A percentile compares a stretch with the other conserved stretches of the same genome.
Evolutionary conservation across 1,139 yeast species (phyloP).

Genomic region (Candida sanyaensis): DNA sequence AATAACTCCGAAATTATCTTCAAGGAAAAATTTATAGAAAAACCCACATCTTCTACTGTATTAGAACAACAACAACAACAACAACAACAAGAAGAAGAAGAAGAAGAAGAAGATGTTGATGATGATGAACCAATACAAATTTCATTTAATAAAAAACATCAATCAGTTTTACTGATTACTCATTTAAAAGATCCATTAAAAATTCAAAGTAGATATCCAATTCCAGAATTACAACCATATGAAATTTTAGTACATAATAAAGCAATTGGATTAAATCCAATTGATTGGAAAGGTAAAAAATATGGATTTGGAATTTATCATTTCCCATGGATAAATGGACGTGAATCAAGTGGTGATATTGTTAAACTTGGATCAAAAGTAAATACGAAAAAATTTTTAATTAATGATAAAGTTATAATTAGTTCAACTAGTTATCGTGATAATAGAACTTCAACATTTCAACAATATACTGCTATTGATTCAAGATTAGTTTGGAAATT

Average conservation of each 20-base stretch:
- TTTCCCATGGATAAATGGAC: conserved; percentile 53
- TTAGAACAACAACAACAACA: too few relatives aligned
- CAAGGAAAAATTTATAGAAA: conserved; percentile 1
- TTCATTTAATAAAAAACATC: conserved; percentile 11
- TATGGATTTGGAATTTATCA: conserved; percentile 48
- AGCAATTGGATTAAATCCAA: conserved; percentile 47
- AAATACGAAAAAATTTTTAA: conserved; percentile 16
- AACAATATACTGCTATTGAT: conserved; percentile 45
- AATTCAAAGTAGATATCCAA: conserved; percentile 15
- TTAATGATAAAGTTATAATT: conserved; percentile 39
- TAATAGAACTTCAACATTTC: conserved; percentile 48
- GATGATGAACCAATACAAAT: conserved; percentile 6
- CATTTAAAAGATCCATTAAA: conserved; percentile 20
- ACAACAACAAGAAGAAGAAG: background rate
- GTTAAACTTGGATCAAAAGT: conserved; percentile 35
- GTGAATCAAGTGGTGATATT: conserved; percentile 46
- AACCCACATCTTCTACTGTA: background rate
- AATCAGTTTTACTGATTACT: conserved; percentile 16
- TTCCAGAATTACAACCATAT: conserved; percentile 23
- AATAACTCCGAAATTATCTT: conserved; percentile 6
- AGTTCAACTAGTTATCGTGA: conserved; percentile 51
- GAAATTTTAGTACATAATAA: conserved; percentile 42
- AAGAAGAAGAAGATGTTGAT: background rate
- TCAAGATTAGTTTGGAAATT: conserved; percentile 45
- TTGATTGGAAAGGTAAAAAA: conserved; percentile 54